Evolutionary conservation across 768 basidiomycete species (phyloP), one percentile per base, ranked within the genome.

Genomic region (Mycena haematopus): DNA sequence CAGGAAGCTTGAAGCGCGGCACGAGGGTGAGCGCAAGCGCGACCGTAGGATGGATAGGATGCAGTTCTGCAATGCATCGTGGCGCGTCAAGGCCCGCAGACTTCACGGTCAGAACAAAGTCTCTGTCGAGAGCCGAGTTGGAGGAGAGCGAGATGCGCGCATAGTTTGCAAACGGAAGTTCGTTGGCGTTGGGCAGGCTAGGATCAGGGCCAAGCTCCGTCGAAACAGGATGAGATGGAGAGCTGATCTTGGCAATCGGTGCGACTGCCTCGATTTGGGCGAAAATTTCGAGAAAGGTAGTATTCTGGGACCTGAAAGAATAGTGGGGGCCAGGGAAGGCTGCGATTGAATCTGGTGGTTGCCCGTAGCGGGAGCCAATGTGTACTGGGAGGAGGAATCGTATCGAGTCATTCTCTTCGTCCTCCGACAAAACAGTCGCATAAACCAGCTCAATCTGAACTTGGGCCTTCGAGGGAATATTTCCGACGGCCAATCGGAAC

Each of bases 11-110:
- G 67, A 82, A 81, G 33, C 71, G 73, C 6, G 83, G 81, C 5
- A 84, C 76, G 17, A 83, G 69, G 1, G 76, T 79, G 19, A 82
- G 66, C 25, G 75, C 77, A 69, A 82, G 68, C 0, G 78, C 79
- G 3, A 78, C 63, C 0, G 75, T 73, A 14, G 66, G 40, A 1
- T 31, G 51, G 29, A 31, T 51, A 4, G 60, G 60, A 33, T 66
- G 60, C n/a, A 56, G 53, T 59, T 82, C 80, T 3, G 75, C 79
- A 57, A 82, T 72, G 57, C 80, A 81, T n/a, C 80, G 73, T 1
- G 82, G 79, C 5, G 68, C 64, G 52, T 82, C 81, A 6, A 83
- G 65, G 0, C 74, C 78, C 2, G 74, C 68, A 0, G 81, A 77
- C 24, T 74, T 62, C 35, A 83, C 71, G 1, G 72, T 71, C 33